These are phyloP conservation scores for Xylariaceae sp. DNA, from an alignment of 2,329 filamentous ascomycete species.

Conservation along the genomic window DNA sequence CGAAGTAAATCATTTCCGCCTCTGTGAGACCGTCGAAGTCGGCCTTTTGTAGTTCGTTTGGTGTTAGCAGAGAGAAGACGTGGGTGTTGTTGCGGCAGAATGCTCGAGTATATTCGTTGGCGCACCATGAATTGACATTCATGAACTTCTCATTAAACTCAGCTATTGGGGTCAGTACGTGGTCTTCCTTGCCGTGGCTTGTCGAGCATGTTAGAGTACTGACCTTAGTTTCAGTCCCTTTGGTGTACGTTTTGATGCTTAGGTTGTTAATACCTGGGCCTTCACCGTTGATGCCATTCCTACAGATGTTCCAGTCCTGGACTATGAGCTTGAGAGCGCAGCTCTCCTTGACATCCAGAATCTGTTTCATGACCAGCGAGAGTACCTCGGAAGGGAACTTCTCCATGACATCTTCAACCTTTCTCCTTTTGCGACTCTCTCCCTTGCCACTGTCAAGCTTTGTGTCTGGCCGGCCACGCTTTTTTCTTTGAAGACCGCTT, in stretches of 20 bases:
- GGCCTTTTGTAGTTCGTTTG: not conserved
- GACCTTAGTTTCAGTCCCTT: slow-evolving; percentile 1
- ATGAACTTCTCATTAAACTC: slow-evolving; percentile 10
- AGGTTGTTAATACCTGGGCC: not conserved
- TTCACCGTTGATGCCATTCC: slow-evolving; percentile 2
- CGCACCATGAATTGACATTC: slow-evolving; percentile 10
- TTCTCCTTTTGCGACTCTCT: not conserved
- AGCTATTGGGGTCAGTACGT: slow-evolving; percentile 20
- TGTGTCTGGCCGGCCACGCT: no score
- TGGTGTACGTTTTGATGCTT: slow-evolving; percentile 21
- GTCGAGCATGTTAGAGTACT: slow-evolving; percentile 14
- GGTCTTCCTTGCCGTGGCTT: slow-evolving; percentile 13
- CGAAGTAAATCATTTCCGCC: slow-evolving; percentile 12
- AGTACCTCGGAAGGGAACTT: slow-evolving; percentile 7
- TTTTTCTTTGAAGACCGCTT: not conserved
- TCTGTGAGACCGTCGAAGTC: no score
- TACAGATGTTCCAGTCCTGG: slow-evolving; percentile 23
- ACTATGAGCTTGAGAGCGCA: slow-evolving; percentile 24
- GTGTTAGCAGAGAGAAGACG: slow-evolving; percentile 10
- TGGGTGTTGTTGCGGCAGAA: slow-evolving; percentile 20
- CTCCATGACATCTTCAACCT: not conserved
- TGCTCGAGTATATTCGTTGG: slow-evolving; percentile 10
- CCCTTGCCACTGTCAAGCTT: not conserved
- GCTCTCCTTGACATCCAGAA: not conserved
- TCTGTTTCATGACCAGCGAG: slow-evolving; percentile 8